phyloP scores from a whole-genome alignment of 1,284 basidiomycete genomes.

The Anthracocystis panici-leucophaei region DNA sequence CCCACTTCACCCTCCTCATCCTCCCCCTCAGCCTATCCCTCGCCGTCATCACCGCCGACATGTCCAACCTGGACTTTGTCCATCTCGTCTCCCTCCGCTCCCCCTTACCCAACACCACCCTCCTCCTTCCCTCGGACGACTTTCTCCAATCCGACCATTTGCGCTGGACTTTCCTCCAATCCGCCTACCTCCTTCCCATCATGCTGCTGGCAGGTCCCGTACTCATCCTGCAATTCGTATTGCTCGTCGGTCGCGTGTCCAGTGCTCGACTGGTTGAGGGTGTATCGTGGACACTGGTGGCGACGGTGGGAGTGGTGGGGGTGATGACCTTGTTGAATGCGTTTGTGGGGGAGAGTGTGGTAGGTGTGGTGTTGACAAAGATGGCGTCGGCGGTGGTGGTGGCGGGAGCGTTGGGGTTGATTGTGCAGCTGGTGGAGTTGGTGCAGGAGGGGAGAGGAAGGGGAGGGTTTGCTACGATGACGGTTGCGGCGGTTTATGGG shows the following conservation, averaged over 20 bases:
- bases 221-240: slow-evolving; percentile 18
- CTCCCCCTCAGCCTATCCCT: slow-evolving; percentile 22
- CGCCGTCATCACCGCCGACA: slow-evolving; percentile 23
- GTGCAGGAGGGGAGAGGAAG: neutral
- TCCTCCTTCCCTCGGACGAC: slow-evolving; percentile 9
- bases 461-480: slow-evolving; percentile 2
- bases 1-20: slow-evolving; percentile 11
- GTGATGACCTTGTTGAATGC: slow-evolving; percentile 24
- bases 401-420: slow-evolving; percentile 17
- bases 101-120: neutral
- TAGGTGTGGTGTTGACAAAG: slow-evolving; percentile 17
- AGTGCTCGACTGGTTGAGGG: slow-evolving; percentile 4
- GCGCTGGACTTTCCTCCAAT: slow-evolving; percentile 26
- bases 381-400: slow-evolving; percentile 12
- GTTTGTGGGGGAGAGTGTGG: slow-evolving; percentile 13
- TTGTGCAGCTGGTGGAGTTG: slow-evolving; percentile 19
- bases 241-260: slow-evolving; percentile 15
- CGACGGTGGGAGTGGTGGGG: slow-evolving; percentile 4
- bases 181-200: slow-evolving; percentile 26
- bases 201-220: slow-evolving; percentile 18
- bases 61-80: slow-evolving; percentile 36
- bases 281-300: neutral
- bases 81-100: slow-evolving; percentile 11
- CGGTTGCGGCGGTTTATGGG: slow-evolving; percentile 21
- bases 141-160: slow-evolving; percentile 12